These are phyloP conservation scores for Ganoderma boninense DNA, from an alignment of 1,284 basidiomycete species.

Conservation along the genomic window DNA sequence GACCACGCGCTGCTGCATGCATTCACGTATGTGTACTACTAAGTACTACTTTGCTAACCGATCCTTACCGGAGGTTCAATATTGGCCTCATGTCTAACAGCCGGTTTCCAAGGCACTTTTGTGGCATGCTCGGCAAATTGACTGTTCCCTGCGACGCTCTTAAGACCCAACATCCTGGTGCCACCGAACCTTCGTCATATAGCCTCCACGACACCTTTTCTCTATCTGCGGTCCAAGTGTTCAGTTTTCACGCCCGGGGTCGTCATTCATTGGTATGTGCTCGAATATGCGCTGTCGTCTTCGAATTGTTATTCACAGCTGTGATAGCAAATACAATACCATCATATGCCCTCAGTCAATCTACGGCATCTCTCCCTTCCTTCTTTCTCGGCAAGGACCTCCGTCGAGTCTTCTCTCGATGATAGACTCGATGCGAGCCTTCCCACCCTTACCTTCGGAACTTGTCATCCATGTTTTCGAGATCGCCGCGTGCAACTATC, in stretches of 20 bases:
- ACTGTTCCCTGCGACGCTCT: neutral
- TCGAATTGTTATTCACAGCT: neutral
- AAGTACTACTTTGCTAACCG: neutral
- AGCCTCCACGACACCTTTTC: neutral
- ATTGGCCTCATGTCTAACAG: slow-evolving; percentile 1
- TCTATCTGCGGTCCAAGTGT: neutral
- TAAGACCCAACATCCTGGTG: neutral
- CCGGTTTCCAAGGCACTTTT: slow-evolving; percentile 13
- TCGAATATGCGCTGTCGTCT: neutral
- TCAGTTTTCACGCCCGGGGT: neutral
- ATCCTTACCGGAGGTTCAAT: neutral
- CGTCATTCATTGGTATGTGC: neutral
- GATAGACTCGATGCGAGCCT: slow-evolving; percentile 15
- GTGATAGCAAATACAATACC: neutral
- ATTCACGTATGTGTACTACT: neutral
- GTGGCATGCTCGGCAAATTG: neutral
- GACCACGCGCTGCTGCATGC: neutral
- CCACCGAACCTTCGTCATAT: neutral
- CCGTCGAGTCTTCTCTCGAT: neutral
- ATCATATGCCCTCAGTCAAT: slow-evolving; percentile 3
- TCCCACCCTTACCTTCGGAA: slow-evolving; percentile 36
- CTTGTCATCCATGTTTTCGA: slow-evolving; percentile 38
- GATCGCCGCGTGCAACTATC: slow-evolving; percentile 29
- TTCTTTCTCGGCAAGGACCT: neutral
- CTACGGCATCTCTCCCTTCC: slow-evolving; percentile 3